Evolutionary conservation across 176 grass and related monocot species (phyloP).

Genomic region (Avena eriantha): DNA sequence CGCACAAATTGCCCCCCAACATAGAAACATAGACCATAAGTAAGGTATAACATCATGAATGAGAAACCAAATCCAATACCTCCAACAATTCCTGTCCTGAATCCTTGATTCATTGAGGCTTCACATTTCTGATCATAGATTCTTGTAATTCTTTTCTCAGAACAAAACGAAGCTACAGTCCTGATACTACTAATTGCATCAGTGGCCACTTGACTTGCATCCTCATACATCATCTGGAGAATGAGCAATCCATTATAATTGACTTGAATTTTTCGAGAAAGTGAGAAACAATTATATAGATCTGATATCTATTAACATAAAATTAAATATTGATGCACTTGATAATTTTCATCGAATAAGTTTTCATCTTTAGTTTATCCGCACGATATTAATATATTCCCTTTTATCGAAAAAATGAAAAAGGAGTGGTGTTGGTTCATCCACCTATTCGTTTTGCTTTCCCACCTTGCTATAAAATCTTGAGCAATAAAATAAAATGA

Average conservation of each 20-base stretch:
- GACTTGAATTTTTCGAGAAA: conserved; percentile 7
- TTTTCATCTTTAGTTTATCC: background rate
- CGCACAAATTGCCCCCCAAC: conserved; percentile 63
- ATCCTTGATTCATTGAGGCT: conserved; percentile 62
- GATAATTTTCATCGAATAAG: background rate
- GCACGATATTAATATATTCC: too few relatives aligned
- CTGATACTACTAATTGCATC: conserved; percentile 71
- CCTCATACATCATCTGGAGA: conserved; percentile 70
- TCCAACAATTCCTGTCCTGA: conserved; percentile 56
- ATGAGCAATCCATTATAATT: background rate
- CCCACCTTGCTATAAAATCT: background rate
- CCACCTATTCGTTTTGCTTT: background rate
- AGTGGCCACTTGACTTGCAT: conserved; percentile 81
- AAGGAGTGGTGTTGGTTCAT: too few relatives aligned
- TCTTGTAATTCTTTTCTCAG: conserved; percentile 57
- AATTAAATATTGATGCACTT: background rate
- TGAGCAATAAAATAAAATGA: background rate
- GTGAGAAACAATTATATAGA: background rate
- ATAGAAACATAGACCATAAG: conserved; percentile 75
- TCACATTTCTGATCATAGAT: conserved; percentile 69
- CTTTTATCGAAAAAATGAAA: background rate
- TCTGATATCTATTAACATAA: background rate
- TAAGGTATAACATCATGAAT: conserved; percentile 56
- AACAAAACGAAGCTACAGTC: conserved; percentile 70
- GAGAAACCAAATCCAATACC: conserved; percentile 80